A percentile compares a stretch with the other conserved stretches of the same genome.
phyloP scores from a whole-genome alignment of 2,329 filamentous ascomycete genomes.

The Fusarium sp. region DNA sequence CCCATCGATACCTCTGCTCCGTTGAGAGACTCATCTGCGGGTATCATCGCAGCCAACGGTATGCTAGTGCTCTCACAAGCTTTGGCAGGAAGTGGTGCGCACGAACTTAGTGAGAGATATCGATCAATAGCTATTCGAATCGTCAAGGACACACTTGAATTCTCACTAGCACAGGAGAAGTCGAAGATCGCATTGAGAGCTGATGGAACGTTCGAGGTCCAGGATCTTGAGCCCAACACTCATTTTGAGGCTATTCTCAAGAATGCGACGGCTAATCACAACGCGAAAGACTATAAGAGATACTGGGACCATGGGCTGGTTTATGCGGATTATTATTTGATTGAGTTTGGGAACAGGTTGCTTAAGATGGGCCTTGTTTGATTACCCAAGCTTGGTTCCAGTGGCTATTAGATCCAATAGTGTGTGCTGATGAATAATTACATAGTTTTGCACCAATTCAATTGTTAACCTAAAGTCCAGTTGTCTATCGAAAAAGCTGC shows the following conservation, averaged over 20 bases:
- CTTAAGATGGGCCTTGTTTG: slow-evolving; percentile 32
- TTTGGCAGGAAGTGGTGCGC: slow-evolving; percentile 35
- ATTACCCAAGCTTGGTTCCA: too few relatives aligned
- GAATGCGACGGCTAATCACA: slow-evolving; percentile 54
- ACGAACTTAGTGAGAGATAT: slow-evolving; percentile 40
- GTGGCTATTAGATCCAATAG: too few relatives aligned
- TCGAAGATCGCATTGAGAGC: background rate
- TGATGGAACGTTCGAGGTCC: slow-evolving; percentile 3
- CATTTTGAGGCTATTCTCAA: slow-evolving; percentile 51
- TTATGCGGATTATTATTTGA: slow-evolving; percentile 63
- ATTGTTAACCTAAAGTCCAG: slow-evolving; percentile 13
- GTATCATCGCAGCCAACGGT: slow-evolving; percentile 56
- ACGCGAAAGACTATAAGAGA: slow-evolving; percentile 48
- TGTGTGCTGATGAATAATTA: too few relatives aligned
- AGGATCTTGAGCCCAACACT: background rate
- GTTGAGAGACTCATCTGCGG: slow-evolving; percentile 54
- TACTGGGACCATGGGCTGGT: slow-evolving; percentile 59
- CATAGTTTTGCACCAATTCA: too few relatives aligned
- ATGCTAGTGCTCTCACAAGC: slow-evolving; percentile 54
- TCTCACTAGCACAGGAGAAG: slow-evolving; percentile 44
- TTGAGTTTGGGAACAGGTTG: slow-evolving; percentile 48
- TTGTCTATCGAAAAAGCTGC: slow-evolving; percentile 12
- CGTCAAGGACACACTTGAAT: slow-evolving; percentile 49
- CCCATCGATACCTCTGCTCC: slow-evolving; percentile 51
- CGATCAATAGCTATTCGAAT: slow-evolving; percentile 48